These are phyloP conservation scores for Pulveroboletus ravenelii DNA, from an alignment of 768 basidiomycete genomes.

Conservation along the genomic window DNA sequence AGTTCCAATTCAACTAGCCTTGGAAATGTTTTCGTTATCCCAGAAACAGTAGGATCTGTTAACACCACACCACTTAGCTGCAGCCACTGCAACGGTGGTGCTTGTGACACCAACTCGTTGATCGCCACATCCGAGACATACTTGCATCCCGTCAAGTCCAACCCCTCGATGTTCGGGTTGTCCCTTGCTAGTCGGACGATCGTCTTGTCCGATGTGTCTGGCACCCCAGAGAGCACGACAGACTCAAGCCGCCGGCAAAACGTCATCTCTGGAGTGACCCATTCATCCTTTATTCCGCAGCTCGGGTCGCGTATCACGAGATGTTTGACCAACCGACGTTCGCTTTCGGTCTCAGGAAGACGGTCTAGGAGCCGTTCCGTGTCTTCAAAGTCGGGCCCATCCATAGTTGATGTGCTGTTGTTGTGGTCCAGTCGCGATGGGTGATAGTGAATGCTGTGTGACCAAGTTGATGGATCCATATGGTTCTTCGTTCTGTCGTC, in stretches of 20 bases:
- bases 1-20: slow-evolving; percentile 81
- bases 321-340: slow-evolving; percentile 56
- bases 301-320: slow-evolving; percentile 46
- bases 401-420: slow-evolving; percentile 18
- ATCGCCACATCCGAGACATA: slow-evolving; percentile 76
- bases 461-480: background rate
- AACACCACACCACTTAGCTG: slow-evolving; percentile 66
- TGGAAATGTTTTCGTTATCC: slow-evolving; percentile 70
- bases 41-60: slow-evolving; percentile 56
- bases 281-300: slow-evolving; percentile 49
- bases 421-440: background rate
- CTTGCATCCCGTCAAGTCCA: slow-evolving; percentile 74
- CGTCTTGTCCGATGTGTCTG: slow-evolving; percentile 64
- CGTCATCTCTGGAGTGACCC: slow-evolving; percentile 52
- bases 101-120: slow-evolving; percentile 62
- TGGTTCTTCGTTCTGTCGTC: background rate
- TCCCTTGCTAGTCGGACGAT: slow-evolving; percentile 56
- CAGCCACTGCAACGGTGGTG: slow-evolving; percentile 67
- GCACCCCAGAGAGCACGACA: slow-evolving; percentile 63
- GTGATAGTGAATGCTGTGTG: background rate
- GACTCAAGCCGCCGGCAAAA: slow-evolving; percentile 64
- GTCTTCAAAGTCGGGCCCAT: slow-evolving; percentile 36
- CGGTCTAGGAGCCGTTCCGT: slow-evolving; percentile 58
- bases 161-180: slow-evolving; percentile 63
- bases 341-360: slow-evolving; percentile 53